Base-by-base conservation (phyloP, 140 eudicot genomes). In the Stevia rebaudiana region DNA sequence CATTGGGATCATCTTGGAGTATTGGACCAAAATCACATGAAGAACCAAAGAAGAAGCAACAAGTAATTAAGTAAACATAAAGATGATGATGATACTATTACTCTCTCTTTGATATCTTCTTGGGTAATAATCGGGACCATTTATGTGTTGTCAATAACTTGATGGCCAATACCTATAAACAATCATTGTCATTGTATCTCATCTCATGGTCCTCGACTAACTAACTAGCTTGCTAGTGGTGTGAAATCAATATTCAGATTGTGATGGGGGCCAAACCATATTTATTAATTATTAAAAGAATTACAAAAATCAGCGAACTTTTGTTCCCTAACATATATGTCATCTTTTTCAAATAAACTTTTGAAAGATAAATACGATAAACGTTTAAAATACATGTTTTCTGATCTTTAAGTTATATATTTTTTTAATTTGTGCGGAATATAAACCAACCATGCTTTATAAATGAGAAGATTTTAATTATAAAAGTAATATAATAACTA, bases 161-260 rank as follows among this genome's bases (percentile, higher is more conserved):
- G 69, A 49, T 59, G 74, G 79, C 59, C 57, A 67, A 67, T 74
- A 48, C 43, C 65, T 67, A 44, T 24, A 50, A 10, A 59, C 74
- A 59, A 67, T 67, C 79, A 31, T 60, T 59, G 57, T 60, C 69
- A 15, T 11, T 58, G 43, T 54, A 33, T 39, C 18, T 37, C 47
- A 64, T 58, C 28, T 48, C 49, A 57, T n/a, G n/a, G n/a, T n/a
- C n/a, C n/a, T n/a, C n/a, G n/a, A n/a, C n/a, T n/a, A n/a, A n/a
- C n/a, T 37, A 39, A 67, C 25, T 57, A 57, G 30, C 13, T 55
- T 12, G 25, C 40, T 40, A 57, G 69, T 66, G 74, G 63, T 74
- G 41, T 51, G 51, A 58, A 23, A 51, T 33, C 7, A n/a, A 33
- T 33, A 4, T 50, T 49, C 10, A 67, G 35, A 35, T 49, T 22